Evolutionary conservation across 768 basidiomycete species (phyloP).

Genomic region (Amanita rubescens): DNA sequence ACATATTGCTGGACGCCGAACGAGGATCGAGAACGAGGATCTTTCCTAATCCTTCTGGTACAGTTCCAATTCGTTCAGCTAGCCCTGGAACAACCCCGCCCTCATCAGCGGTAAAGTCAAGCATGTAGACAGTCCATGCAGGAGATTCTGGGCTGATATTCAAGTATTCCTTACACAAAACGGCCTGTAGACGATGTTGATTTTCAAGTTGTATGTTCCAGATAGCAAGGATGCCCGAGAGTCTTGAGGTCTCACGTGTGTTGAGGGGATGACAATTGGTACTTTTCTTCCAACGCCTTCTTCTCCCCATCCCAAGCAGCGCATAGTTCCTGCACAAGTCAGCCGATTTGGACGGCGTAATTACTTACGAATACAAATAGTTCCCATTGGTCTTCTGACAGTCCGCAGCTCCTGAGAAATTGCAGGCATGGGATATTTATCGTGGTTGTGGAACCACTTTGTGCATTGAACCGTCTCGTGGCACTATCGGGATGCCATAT

Average conservation of each 20-base stretch:
- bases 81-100: conserved; percentile 4
- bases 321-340: conserved; percentile 1
- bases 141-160: conserved; percentile 16
- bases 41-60: conserved; percentile 14
- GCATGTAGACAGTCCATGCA: conserved; percentile 18
- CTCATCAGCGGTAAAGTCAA: conserved; percentile 12
- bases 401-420: conserved; percentile 6
- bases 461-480: not conserved
- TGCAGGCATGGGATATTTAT: conserved; percentile 10
- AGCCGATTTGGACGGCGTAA: too few species aligned
- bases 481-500: not conserved
- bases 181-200: conserved; percentile 6
- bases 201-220: conserved; percentile 10
- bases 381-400: conserved; percentile 14
- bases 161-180: conserved; percentile 14
- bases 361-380: conserved; percentile 14
- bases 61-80: conserved; percentile 16
- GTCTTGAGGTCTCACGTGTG: conserved; percentile 17
- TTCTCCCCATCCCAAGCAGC: conserved; percentile 1
- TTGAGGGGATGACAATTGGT: not conserved
- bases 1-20: not conserved
- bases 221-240: conserved; percentile 1
- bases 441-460: conserved; percentile 14
- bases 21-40: conserved; percentile 18
- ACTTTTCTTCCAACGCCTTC: not conserved